A percentile compares a stretch with the other conserved stretches of the same genome.
Conservation (phyloP, 2,329 filamentous ascomycete genomes). For the Neodidymelliopsis sp. region DNA sequence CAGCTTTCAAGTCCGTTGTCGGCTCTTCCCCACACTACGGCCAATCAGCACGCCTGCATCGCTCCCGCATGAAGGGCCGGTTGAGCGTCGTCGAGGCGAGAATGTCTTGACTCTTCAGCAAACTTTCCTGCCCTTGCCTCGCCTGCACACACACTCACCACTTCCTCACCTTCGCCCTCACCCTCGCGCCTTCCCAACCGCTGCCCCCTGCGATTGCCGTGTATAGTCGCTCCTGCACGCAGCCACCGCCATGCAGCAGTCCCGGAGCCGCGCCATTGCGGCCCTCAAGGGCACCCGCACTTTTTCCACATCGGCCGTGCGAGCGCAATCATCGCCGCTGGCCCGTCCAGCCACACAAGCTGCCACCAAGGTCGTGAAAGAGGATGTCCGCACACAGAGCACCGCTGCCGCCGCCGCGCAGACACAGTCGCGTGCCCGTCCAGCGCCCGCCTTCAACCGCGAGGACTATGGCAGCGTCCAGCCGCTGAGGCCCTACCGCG, state of each 20-base stretch:
- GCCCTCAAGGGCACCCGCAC: slow-evolving; percentile 50
- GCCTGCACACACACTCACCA: background rate
- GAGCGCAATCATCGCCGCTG: slow-evolving; percentile 56
- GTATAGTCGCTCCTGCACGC: slow-evolving; percentile 1
- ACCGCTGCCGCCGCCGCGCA: slow-evolving; percentile 50
- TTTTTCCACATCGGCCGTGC: slow-evolving; percentile 53
- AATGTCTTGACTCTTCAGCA: slow-evolving; percentile 14
- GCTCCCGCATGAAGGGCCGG: background rate
- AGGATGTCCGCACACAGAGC: slow-evolving; percentile 53
- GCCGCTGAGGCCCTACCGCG: slow-evolving; percentile 56
- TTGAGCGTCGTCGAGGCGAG: background rate
- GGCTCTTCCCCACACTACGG: slow-evolving; percentile 7
- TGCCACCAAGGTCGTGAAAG: slow-evolving; percentile 42
- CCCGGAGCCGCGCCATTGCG: slow-evolving; percentile 46
- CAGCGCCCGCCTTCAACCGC: slow-evolving; percentile 60
- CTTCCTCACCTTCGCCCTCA: no score
- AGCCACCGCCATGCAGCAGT: slow-evolving; percentile 43
- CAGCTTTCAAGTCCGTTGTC: no score
- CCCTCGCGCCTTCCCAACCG: background rate
- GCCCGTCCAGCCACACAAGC: slow-evolving; percentile 45
- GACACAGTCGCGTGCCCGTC: slow-evolving; percentile 43
- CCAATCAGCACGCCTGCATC: background rate
- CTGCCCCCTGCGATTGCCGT: slow-evolving; percentile 6
- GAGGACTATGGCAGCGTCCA: slow-evolving; percentile 54
- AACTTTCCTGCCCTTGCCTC: background rate